phyloP scores from a whole-genome alignment of 2,329 filamentous ascomycete species.

The Aspergillus persii region DNA sequence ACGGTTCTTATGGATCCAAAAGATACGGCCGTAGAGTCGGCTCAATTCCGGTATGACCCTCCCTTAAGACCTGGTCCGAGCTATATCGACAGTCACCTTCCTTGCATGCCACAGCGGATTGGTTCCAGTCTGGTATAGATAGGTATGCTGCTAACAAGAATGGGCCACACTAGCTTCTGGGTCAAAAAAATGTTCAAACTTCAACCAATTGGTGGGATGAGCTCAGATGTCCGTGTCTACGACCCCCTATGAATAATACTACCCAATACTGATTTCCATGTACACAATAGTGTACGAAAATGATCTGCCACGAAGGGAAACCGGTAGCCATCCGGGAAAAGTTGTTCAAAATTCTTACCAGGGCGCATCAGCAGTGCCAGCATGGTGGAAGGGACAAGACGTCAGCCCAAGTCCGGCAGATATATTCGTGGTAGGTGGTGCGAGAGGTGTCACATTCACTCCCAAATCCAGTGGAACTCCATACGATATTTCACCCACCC shows the following conservation, averaged over 20 bases:
- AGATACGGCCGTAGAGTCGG: conserved; percentile 50
- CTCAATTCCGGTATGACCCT: conserved; percentile 46
- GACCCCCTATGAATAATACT: neutral
- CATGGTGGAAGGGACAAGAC: conserved; percentile 55
- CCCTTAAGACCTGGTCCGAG: neutral
- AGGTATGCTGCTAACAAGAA: neutral
- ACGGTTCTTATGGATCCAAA: conserved; percentile 50
- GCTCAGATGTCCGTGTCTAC: conserved; percentile 36
- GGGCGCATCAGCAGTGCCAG: conserved; percentile 50
- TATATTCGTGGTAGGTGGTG: conserved; percentile 48
- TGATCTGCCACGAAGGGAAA: conserved; percentile 52
- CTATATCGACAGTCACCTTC: neutral
- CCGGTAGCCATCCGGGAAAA: conserved; percentile 54
- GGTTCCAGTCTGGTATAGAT: neutral
- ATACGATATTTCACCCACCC: neutral
- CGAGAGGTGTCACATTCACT: neutral
- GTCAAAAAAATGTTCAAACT: conserved; percentile 55
- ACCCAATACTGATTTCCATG: conserved; percentile 21
- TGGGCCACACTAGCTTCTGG: conserved; percentile 43
- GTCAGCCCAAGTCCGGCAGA: conserved; percentile 49
- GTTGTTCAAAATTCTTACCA: conserved; percentile 51
- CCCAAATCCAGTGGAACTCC: neutral
- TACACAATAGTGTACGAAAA: conserved; percentile 26
- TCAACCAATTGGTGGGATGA: conserved; percentile 37
- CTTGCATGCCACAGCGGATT: neutral